Base-by-base conservation (phyloP, 1,284 basidiomycete genomes). In the Volvariella volvacea region DNA sequence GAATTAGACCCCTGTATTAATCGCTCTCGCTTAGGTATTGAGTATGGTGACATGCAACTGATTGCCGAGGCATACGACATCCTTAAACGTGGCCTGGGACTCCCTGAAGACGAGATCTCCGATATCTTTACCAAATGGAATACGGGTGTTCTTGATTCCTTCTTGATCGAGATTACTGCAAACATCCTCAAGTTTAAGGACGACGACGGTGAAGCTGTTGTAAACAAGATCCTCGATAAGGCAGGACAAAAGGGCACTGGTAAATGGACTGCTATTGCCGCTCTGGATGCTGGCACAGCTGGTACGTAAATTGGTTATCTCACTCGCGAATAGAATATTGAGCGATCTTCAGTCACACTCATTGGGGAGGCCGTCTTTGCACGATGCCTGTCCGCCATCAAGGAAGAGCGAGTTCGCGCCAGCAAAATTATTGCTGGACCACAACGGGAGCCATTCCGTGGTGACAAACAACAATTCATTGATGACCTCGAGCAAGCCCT, bases 21-120 rank as follows among this genome's bases (percentile, higher is more conserved):
- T 31, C 48, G 46, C 38, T 46, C 42, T 32, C 36, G 22, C 21
- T 41, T 48, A 89, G 87, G 92, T 75, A 97, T 97, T 67, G 93
- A 97, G 70, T 99, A 99, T 69, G 96, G 96, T 70, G 96, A 99
- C 74, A 99, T 99, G 96, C 96, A 99, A 70, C 76, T 99, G 64
- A 99, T 99, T 59, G 90, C 92, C 55, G 96, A 99, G 72, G 92
- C 89, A 15, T 97, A 96, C 66, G 93, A 98, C 66, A 97, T 99
- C 67, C 85, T 99, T 64, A 96, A 95, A 68, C 89, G 92, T 57
- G 96, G 95, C 55, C 85, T 99, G 57, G 91, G 86, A 52, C 75
- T 96, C 50, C 48, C 63, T 32, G 89, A 92, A 59, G 73, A 76
- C 52, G 93, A 97, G 68, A 95, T 96, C 55, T 87, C 92, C 48